A percentile compares a stretch with the other conserved stretches of the same genome.
Conservation (phyloP, 2,329 filamentous ascomycete genomes). For the Chaetomiaceae sp. region DNA sequence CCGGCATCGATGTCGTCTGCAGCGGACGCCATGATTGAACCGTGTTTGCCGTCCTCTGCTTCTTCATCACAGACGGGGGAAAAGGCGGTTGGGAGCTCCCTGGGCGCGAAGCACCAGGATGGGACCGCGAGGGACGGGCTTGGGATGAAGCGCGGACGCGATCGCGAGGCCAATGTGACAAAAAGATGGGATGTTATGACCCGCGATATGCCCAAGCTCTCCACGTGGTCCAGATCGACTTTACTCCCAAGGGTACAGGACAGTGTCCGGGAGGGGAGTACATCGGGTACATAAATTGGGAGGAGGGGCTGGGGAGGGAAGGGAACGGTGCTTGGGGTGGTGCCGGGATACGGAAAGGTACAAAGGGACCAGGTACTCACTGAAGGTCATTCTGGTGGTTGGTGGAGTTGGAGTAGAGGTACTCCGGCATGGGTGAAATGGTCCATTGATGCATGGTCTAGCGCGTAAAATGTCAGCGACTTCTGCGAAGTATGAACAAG, state of each 20-base stretch:
- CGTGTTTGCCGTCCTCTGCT: slow-evolving; percentile 24
- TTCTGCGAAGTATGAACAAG: not conserved
- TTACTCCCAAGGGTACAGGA: slow-evolving; percentile 22
- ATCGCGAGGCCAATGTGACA: not conserved
- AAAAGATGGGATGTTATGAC: slow-evolving; percentile 1
- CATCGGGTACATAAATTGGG: slow-evolving; percentile 27
- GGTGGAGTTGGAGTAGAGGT: slow-evolving; percentile 48
- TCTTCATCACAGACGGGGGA: slow-evolving; percentile 26
- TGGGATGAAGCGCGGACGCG: not conserved
- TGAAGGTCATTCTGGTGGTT: slow-evolving; percentile 53
- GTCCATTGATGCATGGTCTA: slow-evolving; percentile 54
- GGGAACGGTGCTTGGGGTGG: slow-evolving; percentile 6
- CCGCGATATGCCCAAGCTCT: slow-evolving; percentile 12
- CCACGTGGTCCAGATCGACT: slow-evolving; percentile 24
- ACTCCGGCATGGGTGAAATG: slow-evolving; percentile 52
- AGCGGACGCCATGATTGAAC: slow-evolving; percentile 30
- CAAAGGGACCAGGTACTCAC: slow-evolving; percentile 43
- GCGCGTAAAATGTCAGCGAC: slow-evolving; percentile 9
- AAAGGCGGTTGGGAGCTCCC: slow-evolving; percentile 19
- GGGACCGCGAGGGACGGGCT: slow-evolving; percentile 16
- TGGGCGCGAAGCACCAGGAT: slow-evolving; percentile 26
- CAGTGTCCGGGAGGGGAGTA: slow-evolving; percentile 24
- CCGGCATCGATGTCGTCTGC: slow-evolving; percentile 28
- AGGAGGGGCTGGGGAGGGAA: slow-evolving; percentile 14
- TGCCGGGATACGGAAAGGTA: slow-evolving; percentile 29